phyloP scores from a whole-genome alignment of 108 stramenopile species.

The Mediolabrus comicus region DNA sequence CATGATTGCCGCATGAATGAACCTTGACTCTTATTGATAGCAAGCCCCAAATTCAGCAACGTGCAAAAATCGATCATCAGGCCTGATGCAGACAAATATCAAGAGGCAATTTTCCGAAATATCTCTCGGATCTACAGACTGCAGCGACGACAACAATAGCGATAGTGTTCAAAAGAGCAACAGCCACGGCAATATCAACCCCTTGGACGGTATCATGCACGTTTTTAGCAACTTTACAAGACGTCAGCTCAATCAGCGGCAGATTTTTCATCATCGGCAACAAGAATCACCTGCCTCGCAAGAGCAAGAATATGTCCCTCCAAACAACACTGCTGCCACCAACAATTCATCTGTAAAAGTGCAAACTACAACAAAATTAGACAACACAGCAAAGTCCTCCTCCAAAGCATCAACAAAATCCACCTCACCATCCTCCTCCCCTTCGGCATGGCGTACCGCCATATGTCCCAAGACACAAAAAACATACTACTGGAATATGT shows the following conservation, averaged over 20 bases:
- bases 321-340: not conserved
- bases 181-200: not conserved
- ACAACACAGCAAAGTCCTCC: not conserved
- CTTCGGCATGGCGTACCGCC: constrained; percentile 66
- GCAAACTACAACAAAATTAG: not conserved
- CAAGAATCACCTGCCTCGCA: not conserved
- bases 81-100: not conserved
- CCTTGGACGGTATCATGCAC: constrained; percentile 7
- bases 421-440: not conserved
- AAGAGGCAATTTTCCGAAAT: not conserved
- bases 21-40: too few species aligned
- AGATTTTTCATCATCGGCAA: not conserved
- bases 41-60: too few species aligned
- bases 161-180: not conserved
- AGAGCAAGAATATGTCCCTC: not conserved
- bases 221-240: not conserved
- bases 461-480: constrained; percentile 71
- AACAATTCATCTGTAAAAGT: not conserved
- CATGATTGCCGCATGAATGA: too few species aligned
- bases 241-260: not conserved
- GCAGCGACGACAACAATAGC: not conserved
- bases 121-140: not conserved
- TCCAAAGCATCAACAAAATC: not conserved
- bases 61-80: too few species aligned
- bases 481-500: constrained; percentile 91